These are phyloP conservation scores for Wilhelminamyces savonicus DNA, from an alignment of 805 yeast species.

Conservation along the genomic window DNA sequence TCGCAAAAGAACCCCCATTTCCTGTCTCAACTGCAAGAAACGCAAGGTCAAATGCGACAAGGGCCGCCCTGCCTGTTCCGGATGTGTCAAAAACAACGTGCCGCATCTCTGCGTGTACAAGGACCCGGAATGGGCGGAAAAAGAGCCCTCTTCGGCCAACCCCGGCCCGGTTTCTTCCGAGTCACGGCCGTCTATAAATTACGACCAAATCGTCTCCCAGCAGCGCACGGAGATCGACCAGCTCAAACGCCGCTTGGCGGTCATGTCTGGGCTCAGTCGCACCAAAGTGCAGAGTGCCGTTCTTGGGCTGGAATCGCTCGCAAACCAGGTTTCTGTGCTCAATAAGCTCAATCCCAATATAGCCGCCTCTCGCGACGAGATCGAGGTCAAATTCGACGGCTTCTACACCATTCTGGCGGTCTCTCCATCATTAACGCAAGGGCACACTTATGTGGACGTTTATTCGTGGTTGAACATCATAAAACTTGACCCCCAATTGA, in stretches of 20 bases:
- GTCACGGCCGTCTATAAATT: not conserved
- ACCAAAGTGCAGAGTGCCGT: not conserved
- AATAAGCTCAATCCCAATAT: constrained; percentile 14
- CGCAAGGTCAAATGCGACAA: constrained; percentile 41
- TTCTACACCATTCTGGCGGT: constrained; percentile 6
- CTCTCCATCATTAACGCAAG: constrained; percentile 1
- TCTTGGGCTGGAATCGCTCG: not conserved
- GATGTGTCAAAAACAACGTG: constrained; percentile 35
- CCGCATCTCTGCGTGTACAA: constrained; percentile 33
- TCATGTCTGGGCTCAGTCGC: constrained; percentile 8
- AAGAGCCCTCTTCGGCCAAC: no score
- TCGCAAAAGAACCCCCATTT: constrained; percentile 32
- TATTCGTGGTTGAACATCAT: constrained; percentile 36
- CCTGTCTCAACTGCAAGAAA: constrained; percentile 34
- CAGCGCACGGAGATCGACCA: constrained; percentile 28
- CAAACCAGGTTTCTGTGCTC: constrained; percentile 11
- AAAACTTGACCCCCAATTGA: constrained; percentile 33
- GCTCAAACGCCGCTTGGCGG: constrained; percentile 19
- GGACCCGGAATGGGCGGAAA: constrained; percentile 37
- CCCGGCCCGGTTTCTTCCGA: no score
- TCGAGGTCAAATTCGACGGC: constrained; percentile 12
- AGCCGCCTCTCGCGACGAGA: constrained; percentile 4
- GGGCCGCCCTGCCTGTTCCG: constrained; percentile 33
- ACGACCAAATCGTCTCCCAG: constrained; percentile 15
- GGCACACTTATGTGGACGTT: no score